These are phyloP conservation scores for Coemansia sp. DNA, from an alignment of 192 early-diverging fungal genomes.

Conservation along the genomic window DNA sequence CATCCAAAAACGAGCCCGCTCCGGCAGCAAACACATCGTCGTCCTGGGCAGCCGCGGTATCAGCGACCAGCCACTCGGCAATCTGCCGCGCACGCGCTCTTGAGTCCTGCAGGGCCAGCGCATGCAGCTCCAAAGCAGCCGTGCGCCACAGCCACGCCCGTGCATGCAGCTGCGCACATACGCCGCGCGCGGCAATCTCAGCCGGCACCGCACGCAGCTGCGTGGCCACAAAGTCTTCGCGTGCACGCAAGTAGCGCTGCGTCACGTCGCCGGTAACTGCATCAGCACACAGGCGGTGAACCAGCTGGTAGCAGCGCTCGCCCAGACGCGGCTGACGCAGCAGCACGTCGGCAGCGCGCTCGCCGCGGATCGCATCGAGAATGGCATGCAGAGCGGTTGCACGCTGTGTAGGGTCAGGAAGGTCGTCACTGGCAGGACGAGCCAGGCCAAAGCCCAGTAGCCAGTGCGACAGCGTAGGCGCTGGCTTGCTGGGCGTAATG, in stretches of 20 bases:
- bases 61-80: constrained; percentile 48
- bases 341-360: constrained; percentile 54
- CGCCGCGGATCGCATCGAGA: constrained; percentile 58
- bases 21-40: constrained; percentile 27
- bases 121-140: constrained; percentile 84
- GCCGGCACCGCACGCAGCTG: constrained; percentile 55
- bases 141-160: constrained; percentile 88
- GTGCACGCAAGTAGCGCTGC: constrained; percentile 75
- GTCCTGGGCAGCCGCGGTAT: constrained; percentile 19
- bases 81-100: constrained; percentile 44
- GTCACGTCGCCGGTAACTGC: constrained; percentile 64
- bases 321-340: constrained; percentile 73
- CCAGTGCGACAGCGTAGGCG: constrained; percentile 83
- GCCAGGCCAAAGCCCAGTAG: constrained; percentile 77
- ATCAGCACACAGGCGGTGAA: constrained; percentile 78
- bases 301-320: constrained; percentile 84
- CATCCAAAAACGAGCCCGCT: constrained; percentile 30
- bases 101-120: constrained; percentile 55
- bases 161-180: constrained; percentile 68
- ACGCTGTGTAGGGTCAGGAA: constrained; percentile 47
- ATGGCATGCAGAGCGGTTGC: constrained; percentile 63
- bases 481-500: constrained; percentile 51
- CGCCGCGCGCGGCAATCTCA: constrained; percentile 19
- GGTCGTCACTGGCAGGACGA: constrained; percentile 40
- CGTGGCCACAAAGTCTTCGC: constrained; percentile 72